These are phyloP conservation scores for Vitis rotundifolia DNA, from an alignment of 164 flowering plant genomes.

Conservation along the genomic window DNA sequence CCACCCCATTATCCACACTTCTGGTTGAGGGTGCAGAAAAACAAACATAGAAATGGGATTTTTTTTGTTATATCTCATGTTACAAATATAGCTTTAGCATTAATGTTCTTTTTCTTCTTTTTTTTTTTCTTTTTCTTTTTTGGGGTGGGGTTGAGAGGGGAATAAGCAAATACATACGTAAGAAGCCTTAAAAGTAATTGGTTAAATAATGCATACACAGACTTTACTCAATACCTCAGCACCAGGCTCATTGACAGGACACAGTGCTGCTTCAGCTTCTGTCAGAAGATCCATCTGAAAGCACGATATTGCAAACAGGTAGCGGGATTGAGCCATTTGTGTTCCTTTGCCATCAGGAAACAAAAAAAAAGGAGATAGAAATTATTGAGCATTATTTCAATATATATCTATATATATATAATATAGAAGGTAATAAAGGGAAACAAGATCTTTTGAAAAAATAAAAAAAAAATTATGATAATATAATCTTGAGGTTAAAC, in stretches of 20 bases:
- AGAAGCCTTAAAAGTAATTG: background rate
- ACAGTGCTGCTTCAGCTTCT: constrained; percentile 88
- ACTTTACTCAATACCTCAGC: constrained; percentile 56
- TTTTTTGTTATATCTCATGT: too few relatives aligned
- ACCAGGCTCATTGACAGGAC: constrained; percentile 65
- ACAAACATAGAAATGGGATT: too few relatives aligned
- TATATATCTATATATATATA: background rate
- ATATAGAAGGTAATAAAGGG: background rate
- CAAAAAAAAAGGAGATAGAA: constrained; percentile 10
- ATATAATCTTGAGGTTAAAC: background rate
- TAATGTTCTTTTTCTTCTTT: too few relatives aligned
- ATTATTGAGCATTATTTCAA: constrained; percentile 14
- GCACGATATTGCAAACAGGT: constrained; percentile 98
- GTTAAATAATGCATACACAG: too few relatives aligned
- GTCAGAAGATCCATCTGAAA: constrained; percentile 90
- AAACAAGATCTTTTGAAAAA: background rate
- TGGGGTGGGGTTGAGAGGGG: too few relatives aligned
- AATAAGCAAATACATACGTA: background rate
- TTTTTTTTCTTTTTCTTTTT: too few relatives aligned
- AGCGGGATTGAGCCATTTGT: constrained; percentile 88
- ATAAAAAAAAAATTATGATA: background rate
- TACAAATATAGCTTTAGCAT: too few relatives aligned
- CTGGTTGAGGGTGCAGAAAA: too few relatives aligned
- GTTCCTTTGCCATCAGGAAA: constrained; percentile 52
- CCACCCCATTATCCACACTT: too few relatives aligned